Base-by-base conservation (phyloP, 2,329 filamentous ascomycete species). In the Fusarium dimerum region DNA sequence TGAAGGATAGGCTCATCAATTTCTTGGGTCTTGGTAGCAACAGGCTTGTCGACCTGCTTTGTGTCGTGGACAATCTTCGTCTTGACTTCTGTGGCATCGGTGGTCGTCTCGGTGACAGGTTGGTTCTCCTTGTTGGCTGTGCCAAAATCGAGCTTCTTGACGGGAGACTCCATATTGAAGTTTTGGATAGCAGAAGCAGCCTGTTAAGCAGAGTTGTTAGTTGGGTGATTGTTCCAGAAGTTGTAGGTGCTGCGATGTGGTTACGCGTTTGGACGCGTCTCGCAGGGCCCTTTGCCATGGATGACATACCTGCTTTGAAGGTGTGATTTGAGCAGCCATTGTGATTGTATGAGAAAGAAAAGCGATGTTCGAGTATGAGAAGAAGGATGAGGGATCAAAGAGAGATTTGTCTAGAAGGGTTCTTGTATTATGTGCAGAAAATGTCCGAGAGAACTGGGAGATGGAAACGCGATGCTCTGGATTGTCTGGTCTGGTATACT, bases 141-240 rank as follows among this genome's bases (percentile, higher is more conserved):
- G 61, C 81, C 76, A 72, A 96, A 91, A 78, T 89, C 81, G 62
- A 94, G 84, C 83, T 95, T 95, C 87, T 96, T 96, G 60, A 88
- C 78, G 43, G 92, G 92, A 1, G 91, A 94, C 65, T 95, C 90
- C 85, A 97, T 95, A 78, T 93, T 95, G 73, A 97, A 82, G 65
- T 84, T 85, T 74, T 94, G 87, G 69, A 97, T 88, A 66, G 86
- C 91, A 68, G 90, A 87, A 67, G 92, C 89, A 78, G 88, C 88
- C 93, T 97, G 71, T 60, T 43, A 50, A 55, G 34, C 6, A 36
- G 10, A 36, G 47, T 49, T 52, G 64, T 76, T 72, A 78, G 72
- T 62, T 47, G 36, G 7, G 32, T 36, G 13, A 6, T 36, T 10
- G 13, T 9, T 3, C 11, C 9, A 36, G 3, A 11, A 15, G 32